These are phyloP conservation scores for Lobosporangium transversale DNA, from an alignment of 192 early-diverging fungal species.

Conservation along the genomic window DNA sequence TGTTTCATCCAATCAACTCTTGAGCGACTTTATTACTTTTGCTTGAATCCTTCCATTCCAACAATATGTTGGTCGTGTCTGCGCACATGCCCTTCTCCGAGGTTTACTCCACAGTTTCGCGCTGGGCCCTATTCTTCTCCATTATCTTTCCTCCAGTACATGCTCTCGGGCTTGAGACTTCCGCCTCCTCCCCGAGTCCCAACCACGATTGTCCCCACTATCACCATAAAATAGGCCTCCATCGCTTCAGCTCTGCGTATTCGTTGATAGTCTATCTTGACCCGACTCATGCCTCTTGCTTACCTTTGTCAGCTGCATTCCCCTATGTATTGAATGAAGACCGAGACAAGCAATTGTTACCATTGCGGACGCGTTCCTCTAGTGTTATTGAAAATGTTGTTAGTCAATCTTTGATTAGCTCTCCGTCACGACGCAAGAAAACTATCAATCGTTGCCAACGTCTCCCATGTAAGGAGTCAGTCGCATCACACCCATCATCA, in stretches of 20 bases:
- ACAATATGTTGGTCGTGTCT: constrained; percentile 13
- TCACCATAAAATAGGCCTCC: too few species aligned
- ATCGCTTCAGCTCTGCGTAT: neutral
- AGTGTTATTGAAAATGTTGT: neutral
- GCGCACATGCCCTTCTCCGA: constrained; percentile 45
- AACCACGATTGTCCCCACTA: neutral
- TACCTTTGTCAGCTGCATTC: neutral
- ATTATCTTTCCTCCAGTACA: constrained; percentile 36
- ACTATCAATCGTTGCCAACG: too few species aligned
- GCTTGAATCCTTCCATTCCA: too few species aligned
- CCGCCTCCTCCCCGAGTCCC: neutral
- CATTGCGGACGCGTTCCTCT: neutral
- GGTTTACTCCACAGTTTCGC: constrained; percentile 45
- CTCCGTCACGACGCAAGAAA: too few species aligned
- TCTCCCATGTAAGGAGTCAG: neutral
- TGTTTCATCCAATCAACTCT: too few species aligned
- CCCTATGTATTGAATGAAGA: too few species aligned
- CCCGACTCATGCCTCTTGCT: neutral
- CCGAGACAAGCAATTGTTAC: too few species aligned
- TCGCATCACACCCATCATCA: too few species aligned
- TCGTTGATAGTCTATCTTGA: constrained; percentile 29
- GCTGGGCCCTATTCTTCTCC: constrained; percentile 46
- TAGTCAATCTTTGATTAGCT: too few species aligned
- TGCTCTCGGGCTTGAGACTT: constrained; percentile 5
- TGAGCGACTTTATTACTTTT: too few species aligned